Evolutionary conservation across 2,329 filamentous ascomycete species (phyloP).

Genomic region (Fusarium illudens): DNA sequence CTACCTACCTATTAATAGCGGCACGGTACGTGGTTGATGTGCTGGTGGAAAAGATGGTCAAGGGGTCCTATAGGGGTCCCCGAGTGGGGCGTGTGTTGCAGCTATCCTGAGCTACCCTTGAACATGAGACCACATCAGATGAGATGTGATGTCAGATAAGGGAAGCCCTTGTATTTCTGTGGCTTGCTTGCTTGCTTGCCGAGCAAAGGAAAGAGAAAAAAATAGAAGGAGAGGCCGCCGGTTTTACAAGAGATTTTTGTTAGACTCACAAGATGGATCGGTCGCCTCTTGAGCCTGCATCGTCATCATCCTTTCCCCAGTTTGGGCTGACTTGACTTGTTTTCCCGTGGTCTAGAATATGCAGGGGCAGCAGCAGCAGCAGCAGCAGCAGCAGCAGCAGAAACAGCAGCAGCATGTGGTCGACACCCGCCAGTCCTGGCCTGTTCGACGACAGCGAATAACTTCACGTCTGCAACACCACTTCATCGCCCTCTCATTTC

Average conservation of each 20-base stretch:
- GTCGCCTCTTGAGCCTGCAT: neutral
- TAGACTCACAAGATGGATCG: neutral
- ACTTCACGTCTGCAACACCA: slow-evolving; percentile 32
- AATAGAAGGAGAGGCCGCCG: neutral
- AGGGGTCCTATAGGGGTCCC: neutral
- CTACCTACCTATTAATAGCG: neutral
- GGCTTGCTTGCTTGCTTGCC: neutral
- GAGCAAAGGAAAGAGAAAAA: neutral
- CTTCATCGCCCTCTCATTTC: slow-evolving; percentile 28
- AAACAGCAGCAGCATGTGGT: neutral
- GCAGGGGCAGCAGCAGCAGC: slow-evolving; percentile 18
- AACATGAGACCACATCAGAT: slow-evolving; percentile 7
- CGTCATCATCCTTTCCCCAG: neutral
- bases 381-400: neutral
- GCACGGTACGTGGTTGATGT: neutral
- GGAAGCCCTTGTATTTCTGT: neutral
- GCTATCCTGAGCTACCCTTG: slow-evolving; percentile 2
- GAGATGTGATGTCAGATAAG: neutral
- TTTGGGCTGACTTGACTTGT: neutral
- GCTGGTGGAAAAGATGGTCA: neutral
- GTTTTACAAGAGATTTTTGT: neutral
- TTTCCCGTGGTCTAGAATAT: slow-evolving; percentile 16
- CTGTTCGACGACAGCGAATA: slow-evolving; percentile 30
- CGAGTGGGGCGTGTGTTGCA: neutral
- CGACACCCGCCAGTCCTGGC: slow-evolving; percentile 3